Evolutionary conservation across 2,329 filamentous ascomycete genomes (phyloP), one percentile per base, ranked within the genome.

Genomic region (Alternaria rosae): DNA sequence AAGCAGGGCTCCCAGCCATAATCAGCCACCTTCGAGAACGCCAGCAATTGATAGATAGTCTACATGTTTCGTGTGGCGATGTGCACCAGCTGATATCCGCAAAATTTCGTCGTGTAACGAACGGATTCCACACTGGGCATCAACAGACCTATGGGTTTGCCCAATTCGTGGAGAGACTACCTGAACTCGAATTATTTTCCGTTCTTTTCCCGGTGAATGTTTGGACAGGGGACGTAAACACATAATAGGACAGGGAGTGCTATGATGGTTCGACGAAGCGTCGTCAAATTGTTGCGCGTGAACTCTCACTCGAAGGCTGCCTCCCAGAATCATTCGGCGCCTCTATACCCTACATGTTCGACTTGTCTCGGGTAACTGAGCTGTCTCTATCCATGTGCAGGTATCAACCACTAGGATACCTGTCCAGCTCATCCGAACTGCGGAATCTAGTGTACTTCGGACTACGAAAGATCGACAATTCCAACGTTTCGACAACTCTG

Each of bases 341-440:
- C 9, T n/a, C 12, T 3, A 25, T 64, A 2, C 20, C 26, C 21
- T 26, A 57, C 11, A 35, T 61, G 2, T 52, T 64, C 26, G 51
- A 58, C 25, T 32, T 51, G n/a, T 47, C 59, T 15, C 32, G 12
- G 11, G 23, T 63, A 12, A 65, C 59, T 11, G 54, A 12, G n/a
- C 38, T 63, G 11, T 17, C 17, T 25, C 38, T 65, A 3, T 51
- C 28, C 11, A 9, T 38, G 9, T 58, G 52, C 7, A 28, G 12
- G 9, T 13, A 23, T 13, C 9, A 11, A 13, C 21, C 17, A 25
- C 13, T 57, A 12, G 15, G 20, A 12, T 5, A 13, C 6, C 7
- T 52, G 11, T 30, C 38, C 30, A 28, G 45, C 25, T 52, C 20
- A 15, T 13, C 32, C 11, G 35, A 57, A 17, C 25, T 57, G 42